Evolutionary conservation across 1,139 yeast species (phyloP).

Genomic region (Tardiomyces digboiensis): DNA sequence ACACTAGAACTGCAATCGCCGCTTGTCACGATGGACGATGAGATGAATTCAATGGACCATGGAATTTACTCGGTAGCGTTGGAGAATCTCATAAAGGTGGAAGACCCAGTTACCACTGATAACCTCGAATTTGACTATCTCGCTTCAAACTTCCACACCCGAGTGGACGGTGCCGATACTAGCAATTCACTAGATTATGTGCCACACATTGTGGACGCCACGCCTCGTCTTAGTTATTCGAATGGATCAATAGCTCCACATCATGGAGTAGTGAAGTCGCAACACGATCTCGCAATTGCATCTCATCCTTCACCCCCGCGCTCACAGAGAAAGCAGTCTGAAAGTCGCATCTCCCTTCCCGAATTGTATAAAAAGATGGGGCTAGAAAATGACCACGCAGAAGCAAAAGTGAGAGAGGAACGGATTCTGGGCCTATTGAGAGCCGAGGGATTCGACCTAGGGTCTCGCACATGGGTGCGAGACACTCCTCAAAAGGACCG

Average conservation of each 20-base stretch:
- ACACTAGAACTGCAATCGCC: background rate
- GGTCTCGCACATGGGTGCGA: conserved; percentile 73
- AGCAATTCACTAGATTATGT: background rate
- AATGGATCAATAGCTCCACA: background rate
- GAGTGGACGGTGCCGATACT: background rate
- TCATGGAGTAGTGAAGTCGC: background rate
- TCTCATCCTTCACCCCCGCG: background rate
- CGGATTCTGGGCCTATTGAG: conserved; percentile 49
- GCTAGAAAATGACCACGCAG: conserved; percentile 40
- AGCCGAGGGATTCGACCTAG: conserved; percentile 57
- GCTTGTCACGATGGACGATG: background rate
- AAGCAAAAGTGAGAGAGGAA: conserved; percentile 51
- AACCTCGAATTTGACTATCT: background rate
- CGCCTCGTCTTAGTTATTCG: background rate
- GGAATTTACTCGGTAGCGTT: background rate
- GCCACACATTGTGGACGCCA: background rate
- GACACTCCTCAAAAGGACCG: conserved; percentile 54
- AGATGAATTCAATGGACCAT: background rate
- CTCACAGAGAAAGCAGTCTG: conserved; percentile 29
- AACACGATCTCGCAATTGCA: background rate
- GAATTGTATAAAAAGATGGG: conserved; percentile 46
- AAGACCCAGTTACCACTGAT: background rate
- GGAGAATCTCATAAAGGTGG: background rate
- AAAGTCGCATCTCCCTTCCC: conserved; percentile 48
- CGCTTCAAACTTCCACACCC: background rate